Evolutionary conservation across 306 rosid species (phyloP).

Genomic region (Medicago lupulina): DNA sequence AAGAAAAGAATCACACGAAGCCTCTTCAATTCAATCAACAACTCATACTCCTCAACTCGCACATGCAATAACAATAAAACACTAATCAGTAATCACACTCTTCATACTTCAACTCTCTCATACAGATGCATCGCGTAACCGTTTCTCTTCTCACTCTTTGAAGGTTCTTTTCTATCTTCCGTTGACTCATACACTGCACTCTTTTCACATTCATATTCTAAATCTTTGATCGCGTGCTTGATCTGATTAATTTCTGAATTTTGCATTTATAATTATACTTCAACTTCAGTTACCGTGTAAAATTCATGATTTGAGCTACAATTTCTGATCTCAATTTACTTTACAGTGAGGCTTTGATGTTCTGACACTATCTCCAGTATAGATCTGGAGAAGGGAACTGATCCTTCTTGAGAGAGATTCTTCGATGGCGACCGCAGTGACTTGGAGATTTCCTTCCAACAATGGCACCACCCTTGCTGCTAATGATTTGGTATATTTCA

Average conservation of each 20-base stretch:
- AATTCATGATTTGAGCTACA: constrained; percentile 31
- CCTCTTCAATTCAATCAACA: constrained; percentile 9
- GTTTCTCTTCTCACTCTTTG: constrained; percentile 51
- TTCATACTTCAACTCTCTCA: constrained; percentile 39
- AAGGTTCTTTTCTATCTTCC: constrained; percentile 51
- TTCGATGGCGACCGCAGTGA: constrained; percentile 71
- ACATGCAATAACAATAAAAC: constrained; percentile 13
- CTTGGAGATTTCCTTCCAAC: constrained; percentile 83
- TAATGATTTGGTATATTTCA: constrained; percentile 71
- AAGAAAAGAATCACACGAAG: too few relatives aligned
- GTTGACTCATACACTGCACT: constrained; percentile 47
- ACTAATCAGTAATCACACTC: neutral
- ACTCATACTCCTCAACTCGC: constrained; percentile 19
- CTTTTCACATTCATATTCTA: neutral
- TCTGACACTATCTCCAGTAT: constrained; percentile 48
- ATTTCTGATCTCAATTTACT: constrained; percentile 47
- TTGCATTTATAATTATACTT: constrained; percentile 26
- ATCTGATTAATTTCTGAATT: neutral
- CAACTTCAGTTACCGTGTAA: constrained; percentile 2
- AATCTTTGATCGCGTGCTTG: neutral
- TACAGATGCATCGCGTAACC: constrained; percentile 58
- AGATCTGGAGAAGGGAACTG: constrained; percentile 71
- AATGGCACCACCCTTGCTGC: constrained; percentile 81
- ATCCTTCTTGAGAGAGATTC: constrained; percentile 46
- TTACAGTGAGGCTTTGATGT: constrained; percentile 67